Evolutionary conservation across 2,329 filamentous ascomycete genomes (phyloP), one percentile per base, ranked within the genome.

Genomic region (Colletotrichum orchidophilum): DNA sequence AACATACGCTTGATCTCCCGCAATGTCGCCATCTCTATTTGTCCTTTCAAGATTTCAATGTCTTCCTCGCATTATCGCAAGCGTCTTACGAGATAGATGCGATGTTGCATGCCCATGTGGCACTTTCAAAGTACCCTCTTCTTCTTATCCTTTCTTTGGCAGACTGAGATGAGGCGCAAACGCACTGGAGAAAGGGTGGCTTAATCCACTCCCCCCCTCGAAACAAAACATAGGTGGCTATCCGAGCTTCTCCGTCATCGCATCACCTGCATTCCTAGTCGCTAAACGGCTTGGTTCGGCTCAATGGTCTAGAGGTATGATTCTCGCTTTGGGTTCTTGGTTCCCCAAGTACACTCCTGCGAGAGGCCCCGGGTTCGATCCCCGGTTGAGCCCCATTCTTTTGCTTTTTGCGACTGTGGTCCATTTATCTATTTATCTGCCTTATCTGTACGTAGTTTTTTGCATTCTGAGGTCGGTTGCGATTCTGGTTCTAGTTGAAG

Each of bases 341-440:
- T 12, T 33, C 3, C 2, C 3, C 3, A 21, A 53, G 57, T 15
- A 66, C 66, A 67, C 69, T 15, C 1, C 60, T 79, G 78, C 76
- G 76, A 78, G 78, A 79, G 78, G 78, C 77, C 78, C 76, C 77
- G 77, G 74, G 78, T 79, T 79, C 78, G 76, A 79, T 76, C 74
- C 77, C 74, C 77, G 77, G 76, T 76, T 74, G 72, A 75, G 74
- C 75, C 76, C 76, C 13, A 24, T 35, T 66, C 68, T 76, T 71
- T 75, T 74, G 11, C n/a, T 54, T 62, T 70, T 68, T 50, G 11
- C 1, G 9, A 24, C 5, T 35, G n/a, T n/a, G 12, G n/a, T 0
- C 12, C 5, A 8, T 27, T 35, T 24, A 1, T n/a, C n/a, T n/a
- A n/a, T n/a, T n/a, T n/a, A n/a, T n/a, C n/a, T 9, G 39, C 9